These are phyloP conservation scores for Colletotrichum plurivorum DNA, from an alignment of 2,329 filamentous ascomycete genomes.

Conservation along the genomic window DNA sequence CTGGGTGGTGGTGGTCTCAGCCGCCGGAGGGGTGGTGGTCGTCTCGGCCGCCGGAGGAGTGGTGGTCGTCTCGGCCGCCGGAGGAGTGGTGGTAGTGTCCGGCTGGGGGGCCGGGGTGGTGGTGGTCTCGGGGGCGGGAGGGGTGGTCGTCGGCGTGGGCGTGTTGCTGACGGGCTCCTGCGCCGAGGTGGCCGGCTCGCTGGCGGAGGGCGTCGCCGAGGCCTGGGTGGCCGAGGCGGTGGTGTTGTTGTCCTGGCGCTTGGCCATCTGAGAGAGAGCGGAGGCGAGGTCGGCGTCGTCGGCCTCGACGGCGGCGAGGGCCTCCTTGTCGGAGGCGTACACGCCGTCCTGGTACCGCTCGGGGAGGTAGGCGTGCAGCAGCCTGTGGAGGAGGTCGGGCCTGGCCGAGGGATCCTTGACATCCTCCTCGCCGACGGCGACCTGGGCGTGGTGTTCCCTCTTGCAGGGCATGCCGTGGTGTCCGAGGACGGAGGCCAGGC, in stretches of 20 bases:
- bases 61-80: constrained; percentile 17
- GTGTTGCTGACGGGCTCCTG: constrained; percentile 30
- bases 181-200: constrained; percentile 31
- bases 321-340: constrained; percentile 74
- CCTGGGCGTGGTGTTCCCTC: constrained; percentile 23
- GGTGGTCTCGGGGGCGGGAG: constrained; percentile 33
- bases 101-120: constrained; percentile 19
- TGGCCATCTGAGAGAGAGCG: constrained; percentile 75
- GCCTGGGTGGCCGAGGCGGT: constrained; percentile 44
- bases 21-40: constrained; percentile 30
- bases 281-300: constrained; percentile 74
- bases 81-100: constrained; percentile 28
- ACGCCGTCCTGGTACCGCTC: constrained; percentile 78
- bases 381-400: constrained; percentile 73
- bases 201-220: constrained; percentile 38
- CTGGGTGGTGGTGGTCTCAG: constrained; percentile 34
- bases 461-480: constrained; percentile 30
- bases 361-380: constrained; percentile 74
- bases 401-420: constrained; percentile 56
- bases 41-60: constrained; percentile 29
- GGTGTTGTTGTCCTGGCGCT: constrained; percentile 64
- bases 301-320: constrained; percentile 73
- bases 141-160: constrained; percentile 43
- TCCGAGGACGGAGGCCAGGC: constrained; percentile 42
- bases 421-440: constrained; percentile 9